phyloP scores from a whole-genome alignment of 225 moss, liverwort and hornwort species.

The Physcomitrium patens region DNA sequence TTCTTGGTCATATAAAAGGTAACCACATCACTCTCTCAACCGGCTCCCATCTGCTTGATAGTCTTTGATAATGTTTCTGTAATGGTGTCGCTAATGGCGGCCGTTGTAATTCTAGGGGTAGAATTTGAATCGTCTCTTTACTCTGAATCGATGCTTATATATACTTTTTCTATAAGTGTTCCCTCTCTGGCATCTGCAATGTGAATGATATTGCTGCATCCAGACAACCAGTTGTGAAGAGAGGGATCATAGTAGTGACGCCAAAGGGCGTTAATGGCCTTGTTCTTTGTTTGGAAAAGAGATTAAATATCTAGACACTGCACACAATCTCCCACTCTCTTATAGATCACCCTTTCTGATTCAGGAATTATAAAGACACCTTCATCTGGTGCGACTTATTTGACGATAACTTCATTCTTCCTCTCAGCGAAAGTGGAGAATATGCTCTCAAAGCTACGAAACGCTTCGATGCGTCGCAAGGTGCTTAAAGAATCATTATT shows the following conservation, averaged over 20 bases:
- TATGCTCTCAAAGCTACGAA: slow-evolving; percentile 56
- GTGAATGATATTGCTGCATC: no score
- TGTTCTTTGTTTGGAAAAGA: no score
- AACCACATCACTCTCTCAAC: not conserved
- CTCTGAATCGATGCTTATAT: no score
- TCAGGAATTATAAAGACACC: slow-evolving; percentile 48
- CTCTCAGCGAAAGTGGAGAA: slow-evolving; percentile 47
- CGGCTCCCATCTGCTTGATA: not conserved
- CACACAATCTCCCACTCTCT: no score
- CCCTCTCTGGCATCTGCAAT: no score
- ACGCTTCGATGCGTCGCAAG: slow-evolving; percentile 41
- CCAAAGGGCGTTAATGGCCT: no score
- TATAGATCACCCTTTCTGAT: not conserved
- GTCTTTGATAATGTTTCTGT: not conserved
- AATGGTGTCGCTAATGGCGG: not conserved
- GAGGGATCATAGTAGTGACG: no score
- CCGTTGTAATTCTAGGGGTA: no score
- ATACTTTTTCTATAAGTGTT: no score
- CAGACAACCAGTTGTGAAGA: no score
- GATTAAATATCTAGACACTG: no score
- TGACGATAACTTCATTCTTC: slow-evolving; percentile 55
- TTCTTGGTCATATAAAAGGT: slow-evolving; percentile 69
- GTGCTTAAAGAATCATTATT: slow-evolving; percentile 10
- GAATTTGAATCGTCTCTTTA: no score
- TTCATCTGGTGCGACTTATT: slow-evolving; percentile 69